Evolutionary conservation across 2,329 filamentous ascomycete species (phyloP), one percentile per base, ranked within the genome.

Genomic region (Claviceps arundinis): DNA sequence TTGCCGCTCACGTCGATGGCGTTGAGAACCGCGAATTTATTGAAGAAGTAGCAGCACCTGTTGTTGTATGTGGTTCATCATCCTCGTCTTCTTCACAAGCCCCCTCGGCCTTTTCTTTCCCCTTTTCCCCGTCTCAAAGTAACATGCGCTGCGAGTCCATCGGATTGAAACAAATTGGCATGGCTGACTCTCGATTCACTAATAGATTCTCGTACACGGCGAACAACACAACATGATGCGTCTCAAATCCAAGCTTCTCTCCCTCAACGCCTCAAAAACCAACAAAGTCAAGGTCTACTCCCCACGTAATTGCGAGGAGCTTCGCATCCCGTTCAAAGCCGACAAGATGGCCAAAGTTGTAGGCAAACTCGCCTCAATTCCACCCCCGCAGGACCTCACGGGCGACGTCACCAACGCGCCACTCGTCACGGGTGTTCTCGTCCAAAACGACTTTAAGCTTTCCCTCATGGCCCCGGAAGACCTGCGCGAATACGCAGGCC

Each of bases 141-240:
- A 34, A 34, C 30, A 34, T 34, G 30, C 30, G 30, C 30, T 34
- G 30, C 30, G 9, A 43, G 22, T 37, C 13, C 19, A 30, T 8
- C 22, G 7, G n/a, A 47, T n/a, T 30, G n/a, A 37, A 37, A 16
- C 24, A 37, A 19, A 19, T 8, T 14, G 26, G 30, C 30, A 37
- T 17, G 9, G 24, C 47, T 40, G 9, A 30, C 24, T 40, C 22
- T 13, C 14, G 4, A 16, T 11, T 8, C 11, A 8, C 37, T 14
- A 9, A 24, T 11, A 91, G 87, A 96, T 98, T 55, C 80, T 98
- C 37, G 93, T 98, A 2, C 93, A 98, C 60, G 93, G 93, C 52
- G 93, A 98, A 65, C 89, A 93, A 61, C 89, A 95, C 65, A 95
- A 97, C 64, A 97, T 97, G 89, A 95, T 93, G 78, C 84, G 93